Evolutionary conservation across 208 protist genomes (phyloP).

Genomic region (Leishmania mexicana): DNA sequence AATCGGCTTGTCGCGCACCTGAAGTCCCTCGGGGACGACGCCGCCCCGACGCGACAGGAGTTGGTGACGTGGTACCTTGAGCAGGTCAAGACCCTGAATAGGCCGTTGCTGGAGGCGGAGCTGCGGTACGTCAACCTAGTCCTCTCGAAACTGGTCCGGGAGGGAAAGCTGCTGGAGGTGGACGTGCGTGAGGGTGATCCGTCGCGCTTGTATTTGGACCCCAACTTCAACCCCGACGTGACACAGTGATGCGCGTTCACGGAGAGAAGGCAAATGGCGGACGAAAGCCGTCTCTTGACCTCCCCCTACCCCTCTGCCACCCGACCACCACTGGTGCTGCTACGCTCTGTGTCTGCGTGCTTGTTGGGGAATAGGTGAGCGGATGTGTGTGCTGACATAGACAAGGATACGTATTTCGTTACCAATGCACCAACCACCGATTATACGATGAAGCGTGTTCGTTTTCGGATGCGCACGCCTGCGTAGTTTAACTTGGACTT

Average conservation of each 20-base stretch:
- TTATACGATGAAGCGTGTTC: neutral
- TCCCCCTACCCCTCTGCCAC: too few relatives aligned
- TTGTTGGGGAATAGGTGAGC: neutral
- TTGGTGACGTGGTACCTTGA: conserved; percentile 89
- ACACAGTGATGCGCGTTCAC: conserved; percentile 18
- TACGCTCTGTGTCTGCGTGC: neutral
- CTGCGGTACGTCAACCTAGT: conserved; percentile 80
- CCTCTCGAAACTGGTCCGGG: conserved; percentile 73
- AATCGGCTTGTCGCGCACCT: conserved; percentile 74
- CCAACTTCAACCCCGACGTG: conserved; percentile 87
- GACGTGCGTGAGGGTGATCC: conserved; percentile 65
- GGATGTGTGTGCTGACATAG: neutral
- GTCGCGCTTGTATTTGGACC: conserved; percentile 78
- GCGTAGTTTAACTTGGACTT: neutral
- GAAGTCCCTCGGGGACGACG: conserved; percentile 67
- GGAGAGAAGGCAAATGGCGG: neutral
- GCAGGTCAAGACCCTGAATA: conserved; percentile 81
- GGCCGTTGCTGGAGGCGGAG: conserved; percentile 81
- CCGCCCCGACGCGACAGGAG: conserved; percentile 75
- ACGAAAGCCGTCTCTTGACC: neutral
- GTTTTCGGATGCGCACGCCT: neutral
- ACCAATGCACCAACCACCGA: neutral
- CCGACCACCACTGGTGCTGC: neutral
- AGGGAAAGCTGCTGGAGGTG: conserved; percentile 88
- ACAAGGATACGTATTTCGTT: neutral